phyloP scores from a whole-genome alignment of 768 basidiomycete genomes.

The Clitopilus passeckerianus region DNA sequence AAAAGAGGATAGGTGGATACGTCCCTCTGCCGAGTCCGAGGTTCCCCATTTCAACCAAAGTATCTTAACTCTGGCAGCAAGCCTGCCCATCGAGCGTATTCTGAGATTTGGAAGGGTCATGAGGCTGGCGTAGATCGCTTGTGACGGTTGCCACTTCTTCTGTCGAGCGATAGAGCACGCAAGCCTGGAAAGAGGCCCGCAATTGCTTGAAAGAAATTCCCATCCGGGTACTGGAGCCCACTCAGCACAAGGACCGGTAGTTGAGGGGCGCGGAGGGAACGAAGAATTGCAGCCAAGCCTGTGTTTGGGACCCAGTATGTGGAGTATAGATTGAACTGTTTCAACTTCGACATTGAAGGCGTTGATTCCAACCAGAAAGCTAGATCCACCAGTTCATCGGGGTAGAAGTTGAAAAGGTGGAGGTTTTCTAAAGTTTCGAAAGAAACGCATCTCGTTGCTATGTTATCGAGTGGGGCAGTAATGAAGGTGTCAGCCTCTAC shows the following conservation, averaged over 20 bases:
- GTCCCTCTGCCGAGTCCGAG: not conserved
- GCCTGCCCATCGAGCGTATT: conserved; percentile 16
- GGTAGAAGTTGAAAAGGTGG: conserved; percentile 16
- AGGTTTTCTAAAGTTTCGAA: conserved; percentile 14
- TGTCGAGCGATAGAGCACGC: conserved; percentile 18
- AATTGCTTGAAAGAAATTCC: conserved; percentile 13
- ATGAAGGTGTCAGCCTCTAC: conserved; percentile 10
- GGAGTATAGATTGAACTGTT: conserved; percentile 22
- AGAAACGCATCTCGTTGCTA: conserved; percentile 14
- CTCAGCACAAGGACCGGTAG: conserved; percentile 20
- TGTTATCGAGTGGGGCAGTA: conserved; percentile 6
- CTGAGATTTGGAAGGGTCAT: conserved; percentile 20
- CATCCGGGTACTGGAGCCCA: conserved; percentile 16
- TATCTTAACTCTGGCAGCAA: conserved; percentile 12
- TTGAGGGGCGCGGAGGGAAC: conserved; percentile 9
- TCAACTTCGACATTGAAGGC: conserved; percentile 7
- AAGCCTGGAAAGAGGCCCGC: conserved; percentile 13
- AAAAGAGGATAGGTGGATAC: not conserved
- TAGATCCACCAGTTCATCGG: conserved; percentile 8
- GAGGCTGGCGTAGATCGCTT: conserved; percentile 12
- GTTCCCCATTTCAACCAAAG: conserved; percentile 20
- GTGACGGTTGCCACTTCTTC: conserved; percentile 18
- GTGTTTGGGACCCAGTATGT: conserved; percentile 16
- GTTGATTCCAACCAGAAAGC: conserved; percentile 4
- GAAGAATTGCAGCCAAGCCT: conserved; percentile 9